Percentiles rank a stretch among this genome's conserved stretches.
These are phyloP conservation scores for Babesia sp. DNA, from an alignment of 169 alveolate species.

Conservation along the genomic window DNA sequence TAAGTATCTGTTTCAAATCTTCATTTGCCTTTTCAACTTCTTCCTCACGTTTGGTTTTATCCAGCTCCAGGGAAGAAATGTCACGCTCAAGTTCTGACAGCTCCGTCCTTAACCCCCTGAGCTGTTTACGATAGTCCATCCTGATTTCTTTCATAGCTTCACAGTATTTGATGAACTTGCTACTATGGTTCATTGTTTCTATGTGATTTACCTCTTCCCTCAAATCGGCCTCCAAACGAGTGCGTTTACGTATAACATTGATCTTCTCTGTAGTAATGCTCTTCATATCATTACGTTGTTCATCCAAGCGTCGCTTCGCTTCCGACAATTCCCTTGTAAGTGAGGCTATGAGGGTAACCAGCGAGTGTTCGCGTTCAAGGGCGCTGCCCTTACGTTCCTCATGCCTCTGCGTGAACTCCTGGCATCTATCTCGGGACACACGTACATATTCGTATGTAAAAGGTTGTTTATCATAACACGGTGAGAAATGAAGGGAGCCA, in stretches of 20 bases:
- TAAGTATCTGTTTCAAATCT: conserved; percentile 19
- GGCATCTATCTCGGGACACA: background rate
- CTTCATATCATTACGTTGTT: conserved; percentile 3
- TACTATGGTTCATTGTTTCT: background rate
- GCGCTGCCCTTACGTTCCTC: conserved; percentile 36
- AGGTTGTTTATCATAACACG: conserved; percentile 58
- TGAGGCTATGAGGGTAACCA: background rate
- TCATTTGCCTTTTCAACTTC: conserved; percentile 10
- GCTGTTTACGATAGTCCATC: conserved; percentile 21
- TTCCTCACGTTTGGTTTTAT: conserved; percentile 25
- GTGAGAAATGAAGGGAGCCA: conserved; percentile 45
- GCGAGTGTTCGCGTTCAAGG: conserved; percentile 32
- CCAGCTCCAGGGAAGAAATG: conserved; percentile 8
- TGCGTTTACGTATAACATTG: conserved; percentile 25
- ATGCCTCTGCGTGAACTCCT: conserved; percentile 14
- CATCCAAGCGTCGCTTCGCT: conserved; percentile 1
- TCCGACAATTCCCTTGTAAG: conserved; percentile 26
- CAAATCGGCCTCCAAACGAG: conserved; percentile 57
- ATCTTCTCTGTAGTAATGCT: conserved; percentile 20
- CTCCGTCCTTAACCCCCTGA: conserved; percentile 19
- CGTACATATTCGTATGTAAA: conserved; percentile 40
- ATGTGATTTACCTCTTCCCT: conserved; percentile 18
- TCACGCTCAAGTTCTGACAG: conserved; percentile 19
- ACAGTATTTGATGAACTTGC: conserved; percentile 15
- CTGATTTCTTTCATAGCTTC: conserved; percentile 13